Conservation (phyloP, 305 asterid species). For the Fraxinus nigra region DNA sequence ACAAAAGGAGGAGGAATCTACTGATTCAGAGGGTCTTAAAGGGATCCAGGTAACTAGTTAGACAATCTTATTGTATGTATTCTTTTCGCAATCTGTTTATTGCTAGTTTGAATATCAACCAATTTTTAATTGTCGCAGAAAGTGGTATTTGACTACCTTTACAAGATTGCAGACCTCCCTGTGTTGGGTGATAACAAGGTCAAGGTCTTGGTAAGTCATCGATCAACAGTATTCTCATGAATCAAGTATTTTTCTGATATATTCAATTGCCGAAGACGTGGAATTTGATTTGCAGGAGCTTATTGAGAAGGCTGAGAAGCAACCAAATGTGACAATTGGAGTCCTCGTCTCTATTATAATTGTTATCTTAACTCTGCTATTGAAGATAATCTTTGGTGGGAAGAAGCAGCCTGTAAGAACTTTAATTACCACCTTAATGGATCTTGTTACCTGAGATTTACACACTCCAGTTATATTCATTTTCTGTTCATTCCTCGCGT, state of each 20-base stretch:
- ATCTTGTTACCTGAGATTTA: background rate
- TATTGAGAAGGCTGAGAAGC: constrained; percentile 42
- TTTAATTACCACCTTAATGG: background rate
- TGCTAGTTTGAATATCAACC: background rate
- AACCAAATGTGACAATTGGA: constrained; percentile 41
- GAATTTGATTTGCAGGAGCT: constrained; percentile 28
- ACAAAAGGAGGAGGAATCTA: constrained; percentile 57
- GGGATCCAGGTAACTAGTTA: constrained; percentile 59
- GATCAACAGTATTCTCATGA: background rate
- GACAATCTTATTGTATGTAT: background rate
- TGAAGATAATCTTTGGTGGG: constrained; percentile 42
- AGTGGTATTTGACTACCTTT: constrained; percentile 32
- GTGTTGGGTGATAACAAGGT: constrained; percentile 40
- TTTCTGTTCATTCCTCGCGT: background rate
- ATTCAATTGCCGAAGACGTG: background rate
- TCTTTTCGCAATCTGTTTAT: background rate
- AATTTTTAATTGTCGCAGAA: constrained; percentile 27
- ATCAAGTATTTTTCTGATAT: background rate
- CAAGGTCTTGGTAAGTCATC: constrained; percentile 32
- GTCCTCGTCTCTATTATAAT: constrained; percentile 30
- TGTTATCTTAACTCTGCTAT: constrained; percentile 29
- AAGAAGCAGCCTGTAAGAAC: constrained; percentile 36
- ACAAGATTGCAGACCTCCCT: constrained; percentile 44
- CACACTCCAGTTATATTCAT: background rate
- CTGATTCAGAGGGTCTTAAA: constrained; percentile 66